Evolutionary conservation across 257 asterid species (phyloP).

Genomic region (Solanum pimpinellifolium): DNA sequence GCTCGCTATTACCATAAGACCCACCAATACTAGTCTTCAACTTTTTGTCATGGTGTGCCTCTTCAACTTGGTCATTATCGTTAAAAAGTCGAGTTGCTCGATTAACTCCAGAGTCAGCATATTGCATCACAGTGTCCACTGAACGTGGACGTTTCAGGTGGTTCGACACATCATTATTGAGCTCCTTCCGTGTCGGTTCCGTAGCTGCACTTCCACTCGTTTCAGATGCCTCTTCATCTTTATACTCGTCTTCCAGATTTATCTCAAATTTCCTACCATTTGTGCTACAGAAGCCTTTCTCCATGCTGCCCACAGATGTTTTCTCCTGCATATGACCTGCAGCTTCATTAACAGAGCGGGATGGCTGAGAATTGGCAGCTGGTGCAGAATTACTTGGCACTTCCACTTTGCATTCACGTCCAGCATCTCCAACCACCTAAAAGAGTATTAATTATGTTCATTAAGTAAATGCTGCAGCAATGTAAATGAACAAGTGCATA

Average conservation of each 20-base stretch:
- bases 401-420: conserved; percentile 12
- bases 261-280: not conserved
- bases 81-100: conserved; percentile 6
- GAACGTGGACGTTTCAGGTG: conserved; percentile 11
- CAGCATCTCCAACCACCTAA: conserved; percentile 45
- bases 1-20: conserved; percentile 6
- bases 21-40: conserved; percentile 13
- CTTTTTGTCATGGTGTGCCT: conserved; percentile 17
- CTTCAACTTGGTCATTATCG: conserved; percentile 13
- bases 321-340: conserved; percentile 6
- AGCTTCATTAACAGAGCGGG: conserved; percentile 6
- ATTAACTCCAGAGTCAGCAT: conserved; percentile 6
- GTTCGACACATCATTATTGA: conserved; percentile 13
- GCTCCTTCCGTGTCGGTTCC: not conserved
- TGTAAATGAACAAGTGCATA: not conserved
- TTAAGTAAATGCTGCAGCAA: not conserved
- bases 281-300: not conserved
- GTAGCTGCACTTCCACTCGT: not conserved
- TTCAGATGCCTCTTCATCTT: not conserved
- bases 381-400: conserved; percentile 4
- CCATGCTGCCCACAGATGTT: conserved; percentile 12
- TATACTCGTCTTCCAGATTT: not conserved
- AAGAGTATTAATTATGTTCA: not conserved
- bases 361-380: conserved; percentile 10
- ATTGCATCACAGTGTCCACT: not conserved